phyloP scores from a whole-genome alignment of 306 rosid genomes.

The Dicorynia guianensis region DNA sequence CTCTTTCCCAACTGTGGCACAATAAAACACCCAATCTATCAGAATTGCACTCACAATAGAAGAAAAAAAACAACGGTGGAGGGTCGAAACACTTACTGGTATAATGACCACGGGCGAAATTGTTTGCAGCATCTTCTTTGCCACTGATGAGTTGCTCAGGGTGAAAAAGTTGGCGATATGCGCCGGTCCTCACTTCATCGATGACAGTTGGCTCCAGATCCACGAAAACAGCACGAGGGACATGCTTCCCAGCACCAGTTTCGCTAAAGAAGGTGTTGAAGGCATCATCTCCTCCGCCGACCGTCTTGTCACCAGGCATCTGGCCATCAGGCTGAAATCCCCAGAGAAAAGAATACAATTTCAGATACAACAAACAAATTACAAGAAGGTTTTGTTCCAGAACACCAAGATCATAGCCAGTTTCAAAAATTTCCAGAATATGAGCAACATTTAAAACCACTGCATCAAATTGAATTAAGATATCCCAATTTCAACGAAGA shows the following conservation, averaged over 20 bases:
- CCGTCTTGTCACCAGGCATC: conserved; percentile 13
- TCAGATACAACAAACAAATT: too few species aligned
- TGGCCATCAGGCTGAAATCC: conserved; percentile 20
- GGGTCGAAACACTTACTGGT: background rate
- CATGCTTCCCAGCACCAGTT: conserved; percentile 26
- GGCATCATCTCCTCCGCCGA: conserved; percentile 32
- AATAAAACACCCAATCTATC: background rate
- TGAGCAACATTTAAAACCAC: too few species aligned
- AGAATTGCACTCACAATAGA: background rate
- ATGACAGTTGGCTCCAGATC: conserved; percentile 33
- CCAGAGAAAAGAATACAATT: too few species aligned
- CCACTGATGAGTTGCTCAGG: background rate
- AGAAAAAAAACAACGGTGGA: background rate
- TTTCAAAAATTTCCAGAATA: too few species aligned
- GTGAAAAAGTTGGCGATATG: conserved; percentile 11
- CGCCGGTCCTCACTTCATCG: conserved; percentile 32
- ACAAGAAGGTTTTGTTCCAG: too few species aligned
- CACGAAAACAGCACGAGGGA: conserved; percentile 22
- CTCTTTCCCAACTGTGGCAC: conserved; percentile 11
- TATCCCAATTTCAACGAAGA: too few species aligned
- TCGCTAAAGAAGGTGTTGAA: conserved; percentile 30
- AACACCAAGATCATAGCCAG: too few species aligned
- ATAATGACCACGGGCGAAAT: conserved; percentile 35
- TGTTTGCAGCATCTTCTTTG: conserved; percentile 29
- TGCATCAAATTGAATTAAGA: too few species aligned